Evolutionary conservation across 306 rosid genomes (phyloP), one percentile per base, ranked within the genome.

Genomic region (Adenanthera pavonina): DNA sequence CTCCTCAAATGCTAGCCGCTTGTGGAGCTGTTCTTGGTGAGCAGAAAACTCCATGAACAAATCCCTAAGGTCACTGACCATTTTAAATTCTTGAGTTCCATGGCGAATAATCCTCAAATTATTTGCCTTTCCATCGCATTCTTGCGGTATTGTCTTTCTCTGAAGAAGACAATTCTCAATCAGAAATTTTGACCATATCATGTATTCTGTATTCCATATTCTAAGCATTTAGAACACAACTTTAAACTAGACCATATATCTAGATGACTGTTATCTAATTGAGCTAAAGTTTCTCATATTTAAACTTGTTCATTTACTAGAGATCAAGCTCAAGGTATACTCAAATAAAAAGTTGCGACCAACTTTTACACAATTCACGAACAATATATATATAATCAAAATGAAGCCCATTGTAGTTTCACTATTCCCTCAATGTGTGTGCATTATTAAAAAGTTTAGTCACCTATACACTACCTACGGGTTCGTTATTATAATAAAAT

Each of bases 1-100:
- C 85, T 91, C 97, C 75, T 89, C 89, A 64, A 80, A 17, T 14
- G 75, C 81, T 43, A 91, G 89, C 73, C 79, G 90, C 87, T 60
- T 73, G 44, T 87, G 86, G 64, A 92, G 78, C 72, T 52, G 57
- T 74, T 33, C 17, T 44, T 83, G 90, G 79, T 90, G 97, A 76
- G 69, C 20, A 56, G 65, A 46, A 82, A 92, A 90, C 52, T 77
- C 91, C 87, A 74, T 7, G 76, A 78, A 84, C 80, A 91, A n/a
- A 25, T 77, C 66, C 79, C 83, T 83, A 36, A 80, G 68, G 19
- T 75, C 62, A 85, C 78, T 83, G 12, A 92, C 97, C n/a, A 3
- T 62, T 61, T 57, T 57, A 80, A 83, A 91, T 51, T 89, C 92
- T 33, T 48, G 56, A 72, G 83, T 86, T 83, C 92, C 92, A 15